Evolutionary conservation across 208 protist species (phyloP), one percentile per base, ranked within the genome.

Genomic region (Acanthamoeba sp.): DNA sequence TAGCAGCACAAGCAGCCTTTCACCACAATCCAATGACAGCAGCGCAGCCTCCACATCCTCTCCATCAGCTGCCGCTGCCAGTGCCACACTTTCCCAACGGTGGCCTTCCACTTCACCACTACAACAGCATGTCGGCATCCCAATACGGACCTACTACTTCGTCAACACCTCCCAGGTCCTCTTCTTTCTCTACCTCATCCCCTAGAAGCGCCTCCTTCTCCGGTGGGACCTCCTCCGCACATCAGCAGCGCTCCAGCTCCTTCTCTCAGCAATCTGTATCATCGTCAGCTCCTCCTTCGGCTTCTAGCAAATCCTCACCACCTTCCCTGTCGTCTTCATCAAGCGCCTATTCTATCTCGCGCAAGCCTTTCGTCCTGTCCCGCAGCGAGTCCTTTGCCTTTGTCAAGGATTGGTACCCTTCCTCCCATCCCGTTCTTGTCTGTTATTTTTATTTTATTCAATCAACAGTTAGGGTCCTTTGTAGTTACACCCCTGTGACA

Each of bases 311-410:
- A 34, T 71, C 62, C 62, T 36, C 22, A 10, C 22, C 69, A 12
- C 69, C 69, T 1, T 32, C 76, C 0, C 32, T 24, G 1, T 22
- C 76, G 0, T 84, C 76, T 32, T 55, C 76, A 16, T 57, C 76
- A 55, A 45, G 76, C 48, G 48, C 4, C 76, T 45, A 55, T 24
- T 36, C 40, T 24, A 48, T 76, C 66, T 76, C 66, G 4, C 66
- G 42, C 40, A 84, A 52, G 76, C 76, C 76, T 40, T 84, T 84
- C n/a, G 76, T 84, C 5, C 40, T 84, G 14, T 84, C 76, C 12
- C 76, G 76, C 14, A 84, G 76, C 42, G 76, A 84, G 40, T 84
- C 76, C 42, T 84, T 84, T 29, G 42, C 76, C 42, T 84, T 84
- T 34, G 76, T 84, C 76, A 84, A 84, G 27, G 76, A 84, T 32